These are phyloP conservation scores for Thielaviopsis euricoi DNA, from an alignment of 2,329 filamentous ascomycete genomes.

Conservation along the genomic window DNA sequence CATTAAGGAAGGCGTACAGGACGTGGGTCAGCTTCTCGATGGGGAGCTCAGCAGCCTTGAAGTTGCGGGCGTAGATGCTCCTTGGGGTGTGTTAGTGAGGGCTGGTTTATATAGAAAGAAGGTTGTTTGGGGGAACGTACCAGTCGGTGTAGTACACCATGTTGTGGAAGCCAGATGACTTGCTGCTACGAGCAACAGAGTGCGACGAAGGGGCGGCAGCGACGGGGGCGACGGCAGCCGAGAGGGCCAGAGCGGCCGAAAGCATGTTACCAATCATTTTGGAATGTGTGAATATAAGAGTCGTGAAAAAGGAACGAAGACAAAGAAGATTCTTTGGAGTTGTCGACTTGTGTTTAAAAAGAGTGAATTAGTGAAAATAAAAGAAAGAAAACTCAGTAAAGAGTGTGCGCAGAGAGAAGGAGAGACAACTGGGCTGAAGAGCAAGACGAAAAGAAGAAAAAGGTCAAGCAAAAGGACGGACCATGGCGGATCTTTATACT, in stretches of 20 bases:
- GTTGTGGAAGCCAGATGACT: constrained; percentile 2
- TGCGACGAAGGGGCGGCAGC: not conserved
- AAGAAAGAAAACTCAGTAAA: not conserved
- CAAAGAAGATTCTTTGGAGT: not conserved
- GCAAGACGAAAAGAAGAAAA: not conserved
- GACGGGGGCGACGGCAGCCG: not conserved
- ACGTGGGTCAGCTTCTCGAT: constrained; percentile 58
- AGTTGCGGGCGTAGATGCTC: constrained; percentile 63
- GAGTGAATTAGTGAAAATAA: not conserved
- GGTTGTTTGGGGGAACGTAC: too few species aligned
- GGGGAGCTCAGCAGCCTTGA: constrained; percentile 54
- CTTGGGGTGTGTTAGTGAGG: constrained; percentile 16
- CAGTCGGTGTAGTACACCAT: constrained; percentile 12
- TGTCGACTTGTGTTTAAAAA: not conserved
- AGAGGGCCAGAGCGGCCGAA: constrained; percentile 3
- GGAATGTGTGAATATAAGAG: not conserved
- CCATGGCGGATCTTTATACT: not conserved
- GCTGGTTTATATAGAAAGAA: not conserved
- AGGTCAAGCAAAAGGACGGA: not conserved
- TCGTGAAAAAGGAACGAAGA: not conserved
- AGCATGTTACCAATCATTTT: constrained; percentile 3
- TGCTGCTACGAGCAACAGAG: not conserved
- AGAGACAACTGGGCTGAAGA: not conserved
- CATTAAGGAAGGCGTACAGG: constrained; percentile 67
- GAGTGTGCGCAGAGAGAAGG: not conserved